phyloP scores from a whole-genome alignment of 495 filamentous ascomycete genomes.

The Glonium stellatum region DNA sequence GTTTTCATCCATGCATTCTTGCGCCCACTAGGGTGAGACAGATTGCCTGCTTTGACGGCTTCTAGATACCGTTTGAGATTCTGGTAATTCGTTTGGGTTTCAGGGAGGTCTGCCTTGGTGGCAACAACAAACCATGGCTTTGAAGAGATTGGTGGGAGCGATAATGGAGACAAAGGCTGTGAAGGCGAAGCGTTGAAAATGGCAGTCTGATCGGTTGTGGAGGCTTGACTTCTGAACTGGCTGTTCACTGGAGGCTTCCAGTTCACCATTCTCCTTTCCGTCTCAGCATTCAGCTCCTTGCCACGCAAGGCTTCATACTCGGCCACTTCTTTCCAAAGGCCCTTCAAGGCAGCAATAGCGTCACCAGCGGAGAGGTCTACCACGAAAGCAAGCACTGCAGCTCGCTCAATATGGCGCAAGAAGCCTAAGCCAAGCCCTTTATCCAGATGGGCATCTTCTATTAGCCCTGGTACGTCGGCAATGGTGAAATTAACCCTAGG shows the following conservation, averaged over 20 bases:
- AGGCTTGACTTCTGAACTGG: neutral
- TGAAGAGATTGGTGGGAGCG: slow-evolving; percentile 59
- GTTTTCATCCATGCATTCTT: slow-evolving; percentile 59
- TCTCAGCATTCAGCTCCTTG: slow-evolving; percentile 45
- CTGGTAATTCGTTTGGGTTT: slow-evolving; percentile 70
- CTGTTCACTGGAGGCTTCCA: slow-evolving; percentile 13
- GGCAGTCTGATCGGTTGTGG: neutral
- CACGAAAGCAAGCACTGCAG: slow-evolving; percentile 86
- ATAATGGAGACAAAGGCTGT: slow-evolving; percentile 26
- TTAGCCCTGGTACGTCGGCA: slow-evolving; percentile 90
- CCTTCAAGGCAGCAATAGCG: slow-evolving; percentile 67
- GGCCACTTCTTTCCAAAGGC: slow-evolving; percentile 81
- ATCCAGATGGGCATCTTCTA: slow-evolving; percentile 85
- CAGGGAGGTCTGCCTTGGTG: slow-evolving; percentile 82
- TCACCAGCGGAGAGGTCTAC: slow-evolving; percentile 76
- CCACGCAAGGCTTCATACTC: slow-evolving; percentile 72
- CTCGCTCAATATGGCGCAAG: slow-evolving; percentile 88
- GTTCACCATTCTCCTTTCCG: slow-evolving; percentile 39
- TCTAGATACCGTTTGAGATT: slow-evolving; percentile 61
- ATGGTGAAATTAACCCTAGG: slow-evolving; percentile 76
- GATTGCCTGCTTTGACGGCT: slow-evolving; percentile 49
- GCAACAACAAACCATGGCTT: slow-evolving; percentile 98
- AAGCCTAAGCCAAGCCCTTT: slow-evolving; percentile 88
- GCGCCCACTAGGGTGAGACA: slow-evolving; percentile 64
- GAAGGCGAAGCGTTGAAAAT: slow-evolving; percentile 9